Evolutionary conservation across 2,329 filamentous ascomycete genomes (phyloP), one percentile per base, ranked within the genome.

Genomic region (Monilinia vaccinii-corymbosi): DNA sequence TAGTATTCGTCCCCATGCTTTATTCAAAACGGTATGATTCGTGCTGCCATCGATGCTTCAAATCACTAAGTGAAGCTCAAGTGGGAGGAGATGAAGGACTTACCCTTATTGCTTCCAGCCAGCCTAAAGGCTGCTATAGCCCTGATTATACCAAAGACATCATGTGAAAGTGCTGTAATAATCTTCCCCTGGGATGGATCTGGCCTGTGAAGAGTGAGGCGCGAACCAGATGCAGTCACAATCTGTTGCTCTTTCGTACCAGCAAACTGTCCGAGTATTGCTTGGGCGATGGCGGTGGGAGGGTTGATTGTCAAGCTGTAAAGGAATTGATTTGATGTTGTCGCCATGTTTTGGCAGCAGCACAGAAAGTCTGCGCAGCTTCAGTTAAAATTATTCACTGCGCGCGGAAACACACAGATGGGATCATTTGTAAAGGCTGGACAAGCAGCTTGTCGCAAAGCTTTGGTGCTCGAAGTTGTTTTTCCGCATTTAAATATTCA

Each of bases 221-320:
- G 89, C 63, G 94, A 96, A 63, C 94, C 94, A 56, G 91, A 93
- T 52, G 89, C 93, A 32, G 92, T 93, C 73, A 97, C 84, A 72
- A 99, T 96, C 76, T 97, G 92, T 79, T 99, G 94, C 76, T 97
- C 93, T 77, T 93, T 96, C 65, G 91, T 96, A 67, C 93, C 92
- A 62, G 91, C 87, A 76, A 97, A 97, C 77, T 97, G 93, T 69
- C 94, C 95, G 62, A 96, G 82, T 66, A 97, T 88, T 65, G 94
- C 92, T 76, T 96, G 88, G 55, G 88, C 91, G 71, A 96, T 85
- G 62, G 91, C 88, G 67, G 91, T 92, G 38, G 94, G 90, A 68
- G 90, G 88, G 76, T 97, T 91, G 71, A 99, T 87, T 68, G 94
- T 97, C 78, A 99, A 81, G 71, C 91, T 94, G 79, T 99, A 99